Conservation (phyloP, 345 rosid genomes). For the Fremontodendron californicum region DNA sequence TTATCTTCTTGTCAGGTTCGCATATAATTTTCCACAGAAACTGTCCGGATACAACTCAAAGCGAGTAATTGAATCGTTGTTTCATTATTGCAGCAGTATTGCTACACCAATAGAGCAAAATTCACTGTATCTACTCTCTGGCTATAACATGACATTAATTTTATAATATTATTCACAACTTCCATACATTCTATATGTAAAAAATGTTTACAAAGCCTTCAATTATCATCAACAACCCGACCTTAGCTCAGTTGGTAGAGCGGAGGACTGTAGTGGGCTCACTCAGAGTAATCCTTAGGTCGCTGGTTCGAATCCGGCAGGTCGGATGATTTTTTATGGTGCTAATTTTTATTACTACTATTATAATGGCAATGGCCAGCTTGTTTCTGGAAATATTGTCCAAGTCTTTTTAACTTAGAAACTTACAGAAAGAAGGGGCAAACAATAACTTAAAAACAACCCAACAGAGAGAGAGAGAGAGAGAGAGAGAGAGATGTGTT, state of each 20-base stretch:
- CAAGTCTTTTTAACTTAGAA: background rate
- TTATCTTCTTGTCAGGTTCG: background rate
- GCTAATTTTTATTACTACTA: background rate
- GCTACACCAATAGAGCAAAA: background rate
- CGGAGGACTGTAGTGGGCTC: constrained; percentile 93
- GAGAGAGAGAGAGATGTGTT: background rate
- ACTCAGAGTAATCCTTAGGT: constrained; percentile 41
- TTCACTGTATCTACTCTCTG: background rate
- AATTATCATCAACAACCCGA: constrained; percentile 20
- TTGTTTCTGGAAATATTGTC: background rate
- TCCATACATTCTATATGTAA: background rate
- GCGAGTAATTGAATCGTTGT: background rate
- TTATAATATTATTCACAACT: background rate
- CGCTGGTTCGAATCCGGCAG: constrained; percentile 66
- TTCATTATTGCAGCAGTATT: background rate
- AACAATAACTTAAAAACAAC: background rate
- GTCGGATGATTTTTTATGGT: constrained; percentile 26
- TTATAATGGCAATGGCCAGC: background rate
- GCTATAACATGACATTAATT: background rate
- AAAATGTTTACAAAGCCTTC: background rate
- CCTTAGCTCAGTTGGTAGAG: constrained; percentile 99
- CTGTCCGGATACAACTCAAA: background rate
- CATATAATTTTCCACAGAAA: background rate
- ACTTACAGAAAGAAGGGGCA: background rate
- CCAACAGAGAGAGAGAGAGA: background rate